Percentiles rank a stretch among this genome's conserved stretches.
phyloP scores from a whole-genome alignment of 331 rosid species.

The Malus hybrid region DNA sequence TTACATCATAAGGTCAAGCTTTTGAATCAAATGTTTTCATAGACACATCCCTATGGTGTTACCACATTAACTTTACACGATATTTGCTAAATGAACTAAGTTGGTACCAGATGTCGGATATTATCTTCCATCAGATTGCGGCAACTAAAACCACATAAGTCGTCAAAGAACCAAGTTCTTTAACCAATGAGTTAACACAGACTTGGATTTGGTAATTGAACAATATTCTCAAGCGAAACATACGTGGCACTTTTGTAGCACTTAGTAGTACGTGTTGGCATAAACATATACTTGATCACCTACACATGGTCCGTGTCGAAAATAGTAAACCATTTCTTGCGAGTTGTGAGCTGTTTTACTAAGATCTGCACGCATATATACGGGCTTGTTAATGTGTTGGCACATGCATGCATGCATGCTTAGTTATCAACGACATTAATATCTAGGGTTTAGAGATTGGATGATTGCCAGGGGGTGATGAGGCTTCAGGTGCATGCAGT shows the following conservation, averaged over 20 bases:
- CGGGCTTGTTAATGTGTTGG: background rate
- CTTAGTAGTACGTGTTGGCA: constrained; percentile 1
- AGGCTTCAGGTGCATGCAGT: background rate
- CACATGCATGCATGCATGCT: background rate
- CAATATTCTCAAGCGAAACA: background rate
- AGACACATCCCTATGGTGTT: background rate
- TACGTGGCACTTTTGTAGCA: constrained; percentile 1
- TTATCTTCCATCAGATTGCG: background rate
- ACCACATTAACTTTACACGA: background rate
- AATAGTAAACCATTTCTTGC: constrained; percentile 9
- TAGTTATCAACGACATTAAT: background rate
- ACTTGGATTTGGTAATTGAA: background rate
- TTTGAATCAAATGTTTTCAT: background rate
- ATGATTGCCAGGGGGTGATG: background rate
- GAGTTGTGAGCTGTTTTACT: constrained; percentile 13
- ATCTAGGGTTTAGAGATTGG: background rate
- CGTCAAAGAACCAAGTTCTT: background rate
- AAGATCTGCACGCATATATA: constrained; percentile 17
- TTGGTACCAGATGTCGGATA: background rate
- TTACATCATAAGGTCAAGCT: background rate
- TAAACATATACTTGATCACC: background rate
- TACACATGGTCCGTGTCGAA: constrained; percentile 22
- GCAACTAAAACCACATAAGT: background rate
- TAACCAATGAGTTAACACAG: background rate
- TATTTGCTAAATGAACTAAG: background rate